Base-by-base conservation (phyloP, 1,284 basidiomycete species). In the Singerocomus inundabilis region DNA sequence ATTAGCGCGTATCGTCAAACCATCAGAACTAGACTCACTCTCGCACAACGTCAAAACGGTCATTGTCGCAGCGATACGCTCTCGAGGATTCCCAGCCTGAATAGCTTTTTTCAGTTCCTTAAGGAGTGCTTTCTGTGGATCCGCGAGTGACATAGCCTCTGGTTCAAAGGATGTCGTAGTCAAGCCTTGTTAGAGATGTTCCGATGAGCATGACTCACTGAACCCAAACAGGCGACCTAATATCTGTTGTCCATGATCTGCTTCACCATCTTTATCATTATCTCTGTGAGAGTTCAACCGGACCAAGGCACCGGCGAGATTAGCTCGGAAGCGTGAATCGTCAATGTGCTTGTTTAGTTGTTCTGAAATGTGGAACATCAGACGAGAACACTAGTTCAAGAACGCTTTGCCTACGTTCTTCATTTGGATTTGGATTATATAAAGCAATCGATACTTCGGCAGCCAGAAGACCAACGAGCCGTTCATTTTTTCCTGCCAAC, bases 61-160 rank as follows among this genome's bases (percentile, higher is more conserved):
- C 47, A 67, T 43, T 1, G 60, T 65, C n/a, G 53, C 52, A 24
- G 55, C 51, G 1, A 53, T 53, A 39, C 60, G 62, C 8, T 59
- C 59, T 24, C 42, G 45, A 6, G 28, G 15, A 28, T 45, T 43
- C 13, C 49, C 49, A 0, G 33, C 38, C 18, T 49, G 25, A 21
- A 40, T 15, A 5, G 46, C 53, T 3, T 8, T 21, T 31, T 43
- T 54, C 29, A 63, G 36, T 7, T 57, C 44, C 12, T 16, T 8
- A 5, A 63, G 53, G 15, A 53, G 48, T n/a, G 5, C 51, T 25
- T 11, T 36, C 3, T 62, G 53, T 4, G 1, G 6, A 0, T 10
- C 5, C 2, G 0, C 7, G 31, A 65, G 51, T 8, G 7, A 9
- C 0, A 5, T 0, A 2, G 48, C 45, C 4, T 35, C 64, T 67